These are phyloP conservation scores for Cryphonectria japonica DNA, from an alignment of 2,329 filamentous ascomycete genomes.

Conservation along the genomic window DNA sequence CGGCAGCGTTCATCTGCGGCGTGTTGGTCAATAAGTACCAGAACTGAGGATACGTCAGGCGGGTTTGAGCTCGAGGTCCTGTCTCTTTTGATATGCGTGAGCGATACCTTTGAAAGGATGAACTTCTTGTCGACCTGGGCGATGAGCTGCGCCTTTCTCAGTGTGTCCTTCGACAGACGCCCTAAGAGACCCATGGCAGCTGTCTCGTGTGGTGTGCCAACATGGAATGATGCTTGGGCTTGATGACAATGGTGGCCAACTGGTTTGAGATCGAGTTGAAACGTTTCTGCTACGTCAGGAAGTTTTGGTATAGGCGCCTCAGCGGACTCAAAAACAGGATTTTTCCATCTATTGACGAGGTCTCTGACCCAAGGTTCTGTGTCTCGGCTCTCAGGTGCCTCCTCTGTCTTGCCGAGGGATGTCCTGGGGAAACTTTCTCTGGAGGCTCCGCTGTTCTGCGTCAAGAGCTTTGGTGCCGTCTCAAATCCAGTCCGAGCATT, in stretches of 20 bases:
- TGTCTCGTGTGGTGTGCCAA: constrained; percentile 27
- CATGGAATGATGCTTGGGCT: constrained; percentile 6
- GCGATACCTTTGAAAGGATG: constrained; percentile 67
- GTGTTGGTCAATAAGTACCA: constrained; percentile 89
- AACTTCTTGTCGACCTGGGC: constrained; percentile 91
- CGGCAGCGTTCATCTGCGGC: constrained; percentile 88
- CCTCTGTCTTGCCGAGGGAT: not conserved
- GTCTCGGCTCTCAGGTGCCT: constrained; percentile 32
- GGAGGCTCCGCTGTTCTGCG: constrained; percentile 14
- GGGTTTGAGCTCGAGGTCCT: constrained; percentile 24
- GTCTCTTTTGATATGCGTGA: constrained; percentile 27
- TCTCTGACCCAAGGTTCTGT: constrained; percentile 59
- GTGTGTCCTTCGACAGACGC: constrained; percentile 63
- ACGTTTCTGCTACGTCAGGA: constrained; percentile 38
- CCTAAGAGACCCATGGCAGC: constrained; percentile 39
- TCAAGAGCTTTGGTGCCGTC: constrained; percentile 28
- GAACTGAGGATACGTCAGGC: constrained; percentile 36
- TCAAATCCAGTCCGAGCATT: constrained; percentile 60
- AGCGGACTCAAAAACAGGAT: constrained; percentile 69
- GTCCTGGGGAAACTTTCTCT: constrained; percentile 24
- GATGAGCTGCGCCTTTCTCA: constrained; percentile 68
- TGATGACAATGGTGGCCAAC: constrained; percentile 22
- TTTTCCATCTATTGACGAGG: constrained; percentile 70
- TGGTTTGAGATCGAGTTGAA: constrained; percentile 32
- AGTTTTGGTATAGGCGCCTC: constrained; percentile 51